Conservation (phyloP, 345 rosid species). For the Syzygium aromaticum region DNA sequence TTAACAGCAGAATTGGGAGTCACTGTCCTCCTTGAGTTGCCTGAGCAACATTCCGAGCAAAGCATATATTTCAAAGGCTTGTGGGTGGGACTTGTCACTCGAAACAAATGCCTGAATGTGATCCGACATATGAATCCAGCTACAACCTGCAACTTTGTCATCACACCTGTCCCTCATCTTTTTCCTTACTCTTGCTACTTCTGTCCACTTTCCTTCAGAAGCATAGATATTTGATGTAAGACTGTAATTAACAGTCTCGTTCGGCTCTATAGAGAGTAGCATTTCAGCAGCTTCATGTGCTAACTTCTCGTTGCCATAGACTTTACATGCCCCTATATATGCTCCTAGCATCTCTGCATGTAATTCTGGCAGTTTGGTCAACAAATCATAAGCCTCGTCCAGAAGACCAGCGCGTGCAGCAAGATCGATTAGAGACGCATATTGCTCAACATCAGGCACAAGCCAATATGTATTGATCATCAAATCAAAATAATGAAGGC, state of each 20-base stretch:
- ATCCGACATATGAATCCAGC: conserved; percentile 35
- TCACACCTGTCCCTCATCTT: conserved; percentile 37
- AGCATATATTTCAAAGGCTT: conserved; percentile 5
- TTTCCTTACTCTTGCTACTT: conserved; percentile 34
- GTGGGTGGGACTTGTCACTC: conserved; percentile 18
- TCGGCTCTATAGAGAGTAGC: conserved; percentile 49
- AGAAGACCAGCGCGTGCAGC: conserved; percentile 65
- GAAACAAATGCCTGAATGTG: conserved; percentile 8
- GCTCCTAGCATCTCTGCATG: conserved; percentile 42
- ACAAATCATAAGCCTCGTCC: conserved; percentile 37
- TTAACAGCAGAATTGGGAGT: not conserved
- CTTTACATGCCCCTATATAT: conserved; percentile 53
- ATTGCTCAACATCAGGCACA: conserved; percentile 50
- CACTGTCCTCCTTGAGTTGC: conserved; percentile 1
- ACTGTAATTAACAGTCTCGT: conserved; percentile 44
- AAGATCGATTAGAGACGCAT: conserved; percentile 53
- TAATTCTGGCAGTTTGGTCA: conserved; percentile 35
- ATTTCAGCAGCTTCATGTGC: conserved; percentile 43
- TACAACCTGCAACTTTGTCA: conserved; percentile 51
- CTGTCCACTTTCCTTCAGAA: conserved; percentile 52
- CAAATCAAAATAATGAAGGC: conserved; percentile 42
- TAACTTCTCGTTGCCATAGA: conserved; percentile 29
- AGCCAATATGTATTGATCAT: conserved; percentile 39
- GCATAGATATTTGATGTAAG: conserved; percentile 49
- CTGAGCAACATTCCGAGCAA: not conserved